These are phyloP conservation scores for Cylindrotheca fusiformis DNA, from an alignment of 108 stramenopile species.

Conservation along the genomic window DNA sequence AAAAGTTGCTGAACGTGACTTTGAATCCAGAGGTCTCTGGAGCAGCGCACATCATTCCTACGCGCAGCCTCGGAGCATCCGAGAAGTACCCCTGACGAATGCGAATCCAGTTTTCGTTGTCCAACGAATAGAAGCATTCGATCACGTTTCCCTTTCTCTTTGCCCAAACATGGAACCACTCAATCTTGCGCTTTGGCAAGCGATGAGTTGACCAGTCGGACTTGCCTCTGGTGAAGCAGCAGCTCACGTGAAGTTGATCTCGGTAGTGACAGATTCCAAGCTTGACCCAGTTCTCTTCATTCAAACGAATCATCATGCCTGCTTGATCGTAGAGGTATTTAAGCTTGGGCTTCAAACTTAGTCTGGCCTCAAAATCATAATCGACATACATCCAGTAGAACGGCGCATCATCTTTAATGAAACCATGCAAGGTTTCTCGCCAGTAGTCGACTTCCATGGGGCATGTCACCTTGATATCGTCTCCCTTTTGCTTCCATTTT, in stretches of 20 bases:
- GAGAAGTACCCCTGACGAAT: slow-evolving; percentile 36
- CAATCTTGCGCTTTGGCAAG: slow-evolving; percentile 28
- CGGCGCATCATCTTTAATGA: slow-evolving; percentile 40
- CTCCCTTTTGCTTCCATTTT: slow-evolving; percentile 39
- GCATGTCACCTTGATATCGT: slow-evolving; percentile 29
- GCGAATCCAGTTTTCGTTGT: slow-evolving; percentile 38
- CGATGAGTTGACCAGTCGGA: slow-evolving; percentile 47
- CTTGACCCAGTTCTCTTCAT: slow-evolving; percentile 45
- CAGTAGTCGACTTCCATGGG: slow-evolving; percentile 38
- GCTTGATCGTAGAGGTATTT: slow-evolving; percentile 44
- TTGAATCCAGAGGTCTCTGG: slow-evolving; percentile 37
- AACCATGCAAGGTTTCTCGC: slow-evolving; percentile 35
- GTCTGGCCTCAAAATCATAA: slow-evolving; percentile 36
- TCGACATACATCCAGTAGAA: slow-evolving; percentile 42
- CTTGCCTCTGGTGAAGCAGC: slow-evolving; percentile 38
- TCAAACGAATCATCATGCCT: slow-evolving; percentile 44
- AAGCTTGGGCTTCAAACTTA: slow-evolving; percentile 33
- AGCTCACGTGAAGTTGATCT: slow-evolving; percentile 37
- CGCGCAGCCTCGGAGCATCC: slow-evolving; percentile 28
- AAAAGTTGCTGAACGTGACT: slow-evolving; percentile 32
- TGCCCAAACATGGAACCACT: slow-evolving; percentile 34
- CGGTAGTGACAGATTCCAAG: slow-evolving; percentile 32
- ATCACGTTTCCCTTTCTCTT: slow-evolving; percentile 30
- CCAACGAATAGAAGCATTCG: slow-evolving; percentile 38
- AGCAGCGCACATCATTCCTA: slow-evolving; percentile 42